Evolutionary conservation across 148 eudicot species (phyloP), one percentile per base, ranked within the genome.

Genomic region (Rhododendron griersonianum): DNA sequence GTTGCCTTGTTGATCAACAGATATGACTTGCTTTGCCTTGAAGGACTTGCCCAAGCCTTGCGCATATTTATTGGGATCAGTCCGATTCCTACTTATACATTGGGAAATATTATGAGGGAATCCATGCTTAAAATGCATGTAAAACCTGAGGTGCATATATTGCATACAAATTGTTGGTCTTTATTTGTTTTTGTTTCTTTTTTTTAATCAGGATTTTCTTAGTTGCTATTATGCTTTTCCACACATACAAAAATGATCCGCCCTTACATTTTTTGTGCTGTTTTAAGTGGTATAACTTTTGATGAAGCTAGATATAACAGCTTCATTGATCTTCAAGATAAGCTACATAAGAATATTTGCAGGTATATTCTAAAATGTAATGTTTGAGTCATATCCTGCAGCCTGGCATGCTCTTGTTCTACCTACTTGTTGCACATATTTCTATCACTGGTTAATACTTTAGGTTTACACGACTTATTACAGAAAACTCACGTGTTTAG

Each of bases 241-340:
- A 4, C 88, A 86, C 89, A 97, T 98, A 96, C 39, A 37, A 37
- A 37, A 37, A 37, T 37, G 39, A 93, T 97, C 95, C 95, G 98
- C 5, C 98, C 98, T 5, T 93, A 71, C 88, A 93, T 97, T 88
- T 98, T 97, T 41, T 97, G 98, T 88, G 99, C 99, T 88, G 95
- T 97, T 91, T 88, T 97, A 67, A 93, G 99, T 91, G 98, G 96
- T 76, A 86, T 95, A 84, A 91, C 92, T 57, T 95, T 97, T 87
- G 88, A 97, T 83, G 99, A 97, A 87, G 91, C 93, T 47, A 93
- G 93, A 92, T 97, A 97, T 88, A 94, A 97, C 88, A 97, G 98
- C 93, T 97, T 97, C 84, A 97, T 97, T 87, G 99, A 95, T 89
- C 98, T 97, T 75, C 99, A 97, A 91, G 99, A 95, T 84, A 90